Base-by-base conservation (phyloP, 108 stramenopile species). In the Skeletonema costatum region DNA sequence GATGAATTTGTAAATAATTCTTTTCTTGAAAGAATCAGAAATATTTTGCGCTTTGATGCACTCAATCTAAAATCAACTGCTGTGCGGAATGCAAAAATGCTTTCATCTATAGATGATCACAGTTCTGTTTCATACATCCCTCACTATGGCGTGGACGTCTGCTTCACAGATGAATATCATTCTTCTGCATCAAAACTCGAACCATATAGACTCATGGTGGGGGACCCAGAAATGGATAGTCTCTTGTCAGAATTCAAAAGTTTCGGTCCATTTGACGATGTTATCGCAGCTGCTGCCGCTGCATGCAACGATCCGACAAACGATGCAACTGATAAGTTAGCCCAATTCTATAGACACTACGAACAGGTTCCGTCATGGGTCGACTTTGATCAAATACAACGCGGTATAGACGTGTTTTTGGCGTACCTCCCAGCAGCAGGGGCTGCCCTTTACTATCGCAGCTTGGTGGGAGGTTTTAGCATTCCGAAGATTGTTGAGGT, bases 401-500 rank as follows among this genome's bases (percentile, higher is more conserved):
- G 91, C 14, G 94, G 94, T 32, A 88, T 91, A 44, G 78, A 92
- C 64, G 91, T 92, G 3, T 91, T 89, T 64, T 63, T 91, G 33
- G 85, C 86, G 0, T 95, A 95, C 65, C 35, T 86, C 2, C 87
- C 89, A 6, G 89, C 78, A 10, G 83, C 86, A 3, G 79, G 77
- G 21, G 68, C 87, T 44, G 78, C 87, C 0, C 80, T 95, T 17
- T 92, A 87, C 76, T 92, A 92, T 65, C 77, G 90, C 21, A 80
- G 78, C 4, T 62, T 95, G 59, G 87, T 92, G 2, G 86, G 91
- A 11, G 94, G 94, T 21, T 95, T 95, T 79, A 80, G 83, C 2
- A 89, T 92, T 46, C 90, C 94, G 2, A 87, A 87, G 32, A 91
- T 95, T 70, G 89, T 89, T 0, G 84, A 83, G 29, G 94, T 92